Evolutionary conservation across 768 basidiomycete genomes (phyloP).

Genomic region (Russula sp.): DNA sequence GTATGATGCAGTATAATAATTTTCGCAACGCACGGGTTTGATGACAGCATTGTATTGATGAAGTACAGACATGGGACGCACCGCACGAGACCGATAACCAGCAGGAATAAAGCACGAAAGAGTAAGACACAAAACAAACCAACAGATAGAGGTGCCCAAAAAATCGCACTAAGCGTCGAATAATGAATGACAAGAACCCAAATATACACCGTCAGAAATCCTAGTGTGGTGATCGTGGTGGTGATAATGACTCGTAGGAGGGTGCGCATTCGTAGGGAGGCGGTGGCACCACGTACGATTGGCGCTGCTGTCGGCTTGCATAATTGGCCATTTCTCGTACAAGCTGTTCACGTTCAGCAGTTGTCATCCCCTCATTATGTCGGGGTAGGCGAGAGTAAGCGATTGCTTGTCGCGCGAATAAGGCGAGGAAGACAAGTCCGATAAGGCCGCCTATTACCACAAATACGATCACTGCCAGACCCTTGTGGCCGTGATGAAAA

Average conservation of each 20-base stretch:
- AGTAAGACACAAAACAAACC: background rate
- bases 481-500: conserved; percentile 6
- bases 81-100: background rate
- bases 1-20: background rate
- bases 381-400: conserved; percentile 39
- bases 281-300: conserved; percentile 34
- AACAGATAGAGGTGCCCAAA: background rate
- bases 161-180: background rate
- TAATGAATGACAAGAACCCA: conserved; percentile 13
- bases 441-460: conserved; percentile 39
- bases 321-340: conserved; percentile 46
- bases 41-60: background rate
- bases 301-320: conserved; percentile 25
- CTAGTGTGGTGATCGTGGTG: too few relatives aligned
- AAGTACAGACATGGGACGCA: background rate
- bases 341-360: conserved; percentile 38
- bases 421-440: conserved; percentile 30
- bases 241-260: conserved; percentile 33
- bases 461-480: conserved; percentile 35
- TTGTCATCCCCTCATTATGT: conserved; percentile 36
- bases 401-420: conserved; percentile 36
- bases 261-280: conserved; percentile 49
- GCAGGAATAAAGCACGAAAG: background rate
- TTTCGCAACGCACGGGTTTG: background rate
- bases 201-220: background rate